Percentiles rank a stretch among this genome's conserved stretches.
These are phyloP conservation scores for Setomelanomma holmii DNA, from an alignment of 2,329 filamentous ascomycete species.

Conservation along the genomic window DNA sequence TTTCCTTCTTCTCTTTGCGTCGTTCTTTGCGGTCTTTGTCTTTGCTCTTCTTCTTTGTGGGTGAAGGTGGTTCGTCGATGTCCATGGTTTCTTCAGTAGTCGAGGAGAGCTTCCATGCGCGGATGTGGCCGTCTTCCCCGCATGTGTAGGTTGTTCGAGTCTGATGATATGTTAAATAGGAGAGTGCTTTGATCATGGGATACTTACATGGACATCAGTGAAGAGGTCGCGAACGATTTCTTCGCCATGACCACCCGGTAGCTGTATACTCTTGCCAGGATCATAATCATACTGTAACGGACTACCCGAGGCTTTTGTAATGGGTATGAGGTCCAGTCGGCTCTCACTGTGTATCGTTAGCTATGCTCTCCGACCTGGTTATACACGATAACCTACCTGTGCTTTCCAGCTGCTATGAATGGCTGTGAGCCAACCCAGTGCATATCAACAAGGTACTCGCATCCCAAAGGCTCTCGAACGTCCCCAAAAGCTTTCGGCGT, in stretches of 20 bases:
- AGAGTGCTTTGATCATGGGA: not conserved
- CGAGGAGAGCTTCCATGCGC: constrained; percentile 49
- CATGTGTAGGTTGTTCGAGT: constrained; percentile 52
- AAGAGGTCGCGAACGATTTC: constrained; percentile 57
- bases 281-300: constrained; percentile 43
- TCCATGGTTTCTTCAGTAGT: constrained; percentile 28
- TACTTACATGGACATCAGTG: constrained; percentile 46
- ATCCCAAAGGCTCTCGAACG: constrained; percentile 68
- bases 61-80: constrained; percentile 28
- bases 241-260: constrained; percentile 56
- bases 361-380: not conserved
- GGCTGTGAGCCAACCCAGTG: constrained; percentile 66
- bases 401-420: constrained; percentile 69
- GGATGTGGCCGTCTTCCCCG: constrained; percentile 58
- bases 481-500: constrained; percentile 67
- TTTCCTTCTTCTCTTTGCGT: constrained; percentile 44
- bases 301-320: constrained; percentile 26
- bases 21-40: constrained; percentile 39
- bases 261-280: constrained; percentile 25
- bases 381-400: constrained; percentile 62
- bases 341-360: constrained; percentile 28
- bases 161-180: constrained; percentile 20
- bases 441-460: constrained; percentile 77
- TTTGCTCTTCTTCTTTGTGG: constrained; percentile 29
- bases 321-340: constrained; percentile 39